Base-by-base conservation (phyloP, 2,329 filamentous ascomycete genomes). In the Sclerotinia trifoliorum region DNA sequence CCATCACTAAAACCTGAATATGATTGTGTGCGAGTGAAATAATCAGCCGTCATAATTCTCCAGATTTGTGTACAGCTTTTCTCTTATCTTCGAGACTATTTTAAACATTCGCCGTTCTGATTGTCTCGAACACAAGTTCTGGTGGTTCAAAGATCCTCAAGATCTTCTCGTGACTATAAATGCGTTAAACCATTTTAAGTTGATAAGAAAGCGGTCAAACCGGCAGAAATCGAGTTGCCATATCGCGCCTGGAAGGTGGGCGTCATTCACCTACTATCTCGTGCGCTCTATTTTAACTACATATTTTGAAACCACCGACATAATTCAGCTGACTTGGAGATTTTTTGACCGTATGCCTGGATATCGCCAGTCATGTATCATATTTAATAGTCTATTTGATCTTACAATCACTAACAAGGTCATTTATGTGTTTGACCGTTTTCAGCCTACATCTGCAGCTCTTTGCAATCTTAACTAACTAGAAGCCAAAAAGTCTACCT, bases 41-140 rank as follows among this genome's bases (percentile, higher is more conserved):
- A 76, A 69, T 77, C 75, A 61, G 70, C 71, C 56, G 73, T 69
- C 76, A 77, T 75, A 35, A 60, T 69, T 26, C 44, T 3, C n/a
- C 3, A 39, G 11, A 46, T 15, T 17, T 10, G 32, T 24, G n/a
- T 15, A 32, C 57, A 32, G 49, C 32, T 21, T 2, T 26, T 65
- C 32, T 46, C 49, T 46, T 24, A 49, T 52, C 26, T 35, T 19
- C 15, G 42, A 2, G 6, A 44, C 17, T 21, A 51, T 62, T 11
- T 49, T 2, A 11, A 13, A 24, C 32, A 49, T 51, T 26, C 21
- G 8, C 29, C 29, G 32, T 63, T 51, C 51, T 35, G 17, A 57
- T 62, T 51, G 60, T 51, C 32, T 51, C n/a, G 32, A 63, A 52
- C 46, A 63, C 60, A 39, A 42, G 46, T 51, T 29, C 29, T 29